phyloP scores from a whole-genome alignment of 768 basidiomycete species.

The Crepidotus variabilis region DNA sequence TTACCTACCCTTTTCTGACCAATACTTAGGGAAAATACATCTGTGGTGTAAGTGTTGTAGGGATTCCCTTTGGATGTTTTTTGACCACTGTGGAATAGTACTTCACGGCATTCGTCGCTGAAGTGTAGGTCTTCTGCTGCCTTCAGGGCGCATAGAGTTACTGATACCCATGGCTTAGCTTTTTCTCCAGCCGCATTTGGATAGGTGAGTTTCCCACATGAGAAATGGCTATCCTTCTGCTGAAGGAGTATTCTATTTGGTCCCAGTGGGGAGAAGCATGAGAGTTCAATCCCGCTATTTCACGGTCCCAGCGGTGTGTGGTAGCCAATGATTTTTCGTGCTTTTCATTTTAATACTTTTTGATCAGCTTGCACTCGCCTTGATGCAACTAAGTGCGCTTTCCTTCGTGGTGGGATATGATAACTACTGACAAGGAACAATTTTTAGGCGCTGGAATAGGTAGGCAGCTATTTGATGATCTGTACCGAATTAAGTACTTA shows the following conservation, averaged over 20 bases:
- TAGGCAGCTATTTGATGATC: too few relatives aligned
- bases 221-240: background rate
- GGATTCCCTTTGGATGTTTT: background rate
- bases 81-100: background rate
- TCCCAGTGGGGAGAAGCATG: background rate
- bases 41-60: background rate
- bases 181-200: background rate
- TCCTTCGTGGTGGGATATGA: too few relatives aligned
- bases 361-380: background rate
- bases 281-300: background rate
- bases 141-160: background rate
- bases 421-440: too few relatives aligned
- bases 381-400: background rate
- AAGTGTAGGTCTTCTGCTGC: background rate
- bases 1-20: background rate
- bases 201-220: background rate
- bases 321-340: background rate
- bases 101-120: background rate
- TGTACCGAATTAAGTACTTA: too few relatives aligned
- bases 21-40: background rate
- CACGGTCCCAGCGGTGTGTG: background rate
- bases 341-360: background rate
- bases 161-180: background rate
- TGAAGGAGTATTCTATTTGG: background rate
- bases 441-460: too few relatives aligned